phyloP scores from a whole-genome alignment of 2,329 filamentous ascomycete species.

The Dryadomyces sulphureus region DNA sequence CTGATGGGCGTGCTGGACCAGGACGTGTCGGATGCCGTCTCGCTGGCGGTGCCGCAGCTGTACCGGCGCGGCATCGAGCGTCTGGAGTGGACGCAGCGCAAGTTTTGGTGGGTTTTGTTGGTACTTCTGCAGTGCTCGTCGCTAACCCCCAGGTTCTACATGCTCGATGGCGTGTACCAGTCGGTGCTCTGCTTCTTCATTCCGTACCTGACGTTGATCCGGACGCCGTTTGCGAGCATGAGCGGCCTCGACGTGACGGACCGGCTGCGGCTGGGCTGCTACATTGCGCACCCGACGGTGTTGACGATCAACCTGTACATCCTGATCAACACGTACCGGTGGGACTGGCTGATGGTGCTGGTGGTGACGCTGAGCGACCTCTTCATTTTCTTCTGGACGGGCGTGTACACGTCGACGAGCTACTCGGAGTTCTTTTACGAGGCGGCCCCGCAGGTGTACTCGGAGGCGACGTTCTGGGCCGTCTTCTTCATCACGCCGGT shows the following conservation, averaged over 20 bases:
- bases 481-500: slow-evolving; percentile 64
- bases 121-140: neutral
- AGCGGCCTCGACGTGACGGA: slow-evolving; percentile 67
- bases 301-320: slow-evolving; percentile 89
- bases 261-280: slow-evolving; percentile 70
- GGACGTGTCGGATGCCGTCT: slow-evolving; percentile 88
- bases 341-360: slow-evolving; percentile 91
- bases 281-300: slow-evolving; percentile 72
- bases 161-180: slow-evolving; percentile 89
- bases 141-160: slow-evolving; percentile 54
- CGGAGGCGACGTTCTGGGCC: slow-evolving; percentile 75
- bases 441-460: slow-evolving; percentile 65
- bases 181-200: slow-evolving; percentile 89
- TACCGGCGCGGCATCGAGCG: slow-evolving; percentile 93
- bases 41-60: slow-evolving; percentile 83
- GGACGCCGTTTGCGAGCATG: slow-evolving; percentile 53
- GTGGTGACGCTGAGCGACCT: slow-evolving; percentile 71
- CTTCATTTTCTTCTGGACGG: slow-evolving; percentile 92
- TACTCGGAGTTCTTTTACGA: slow-evolving; percentile 51
- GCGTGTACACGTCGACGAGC: slow-evolving; percentile 52
- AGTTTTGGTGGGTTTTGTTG: slow-evolving; percentile 67
- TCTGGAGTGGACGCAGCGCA: slow-evolving; percentile 86
- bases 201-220: slow-evolving; percentile 64
- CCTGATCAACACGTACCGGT: slow-evolving; percentile 88
- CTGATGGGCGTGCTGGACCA: slow-evolving; percentile 96